These are phyloP conservation scores for Pythium brachiatum DNA, from an alignment of 352 stramenopile genomes.

Conservation along the genomic window DNA sequence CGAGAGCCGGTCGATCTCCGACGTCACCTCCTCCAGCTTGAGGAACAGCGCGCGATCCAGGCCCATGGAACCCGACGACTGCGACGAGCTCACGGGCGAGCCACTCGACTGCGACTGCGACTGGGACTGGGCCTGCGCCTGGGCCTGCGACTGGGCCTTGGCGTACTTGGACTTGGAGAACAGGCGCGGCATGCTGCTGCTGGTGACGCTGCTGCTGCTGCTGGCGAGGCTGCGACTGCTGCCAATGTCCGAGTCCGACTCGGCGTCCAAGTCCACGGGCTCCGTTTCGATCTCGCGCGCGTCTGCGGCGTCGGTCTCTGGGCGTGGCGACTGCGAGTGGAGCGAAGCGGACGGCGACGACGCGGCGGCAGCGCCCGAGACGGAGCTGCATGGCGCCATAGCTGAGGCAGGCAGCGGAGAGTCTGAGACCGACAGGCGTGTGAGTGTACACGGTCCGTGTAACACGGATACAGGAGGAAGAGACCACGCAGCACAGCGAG, in stretches of 20 bases:
- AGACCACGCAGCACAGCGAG: too few species aligned
- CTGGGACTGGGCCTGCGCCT: not conserved
- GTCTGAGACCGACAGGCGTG: not conserved
- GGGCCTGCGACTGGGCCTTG: not conserved
- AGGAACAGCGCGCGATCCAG: constrained; percentile 60
- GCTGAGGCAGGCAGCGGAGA: too few species aligned
- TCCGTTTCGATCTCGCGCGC: constrained; percentile 8
- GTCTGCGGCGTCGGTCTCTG: too few species aligned
- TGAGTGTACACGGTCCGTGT: not conserved
- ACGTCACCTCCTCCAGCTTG: constrained; percentile 53
- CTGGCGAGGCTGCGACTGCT: not conserved
- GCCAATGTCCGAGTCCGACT: not conserved
- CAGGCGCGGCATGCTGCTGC: not conserved
- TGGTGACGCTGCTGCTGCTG: not conserved
- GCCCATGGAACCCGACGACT: constrained; percentile 11
- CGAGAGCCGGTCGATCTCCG: constrained; percentile 39
- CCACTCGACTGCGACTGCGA: not conserved
- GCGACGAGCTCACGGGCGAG: constrained; percentile 1
- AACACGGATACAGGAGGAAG: not conserved
- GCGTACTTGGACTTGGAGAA: constrained; percentile 1
- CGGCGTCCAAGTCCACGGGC: not conserved
- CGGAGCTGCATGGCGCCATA: constrained; percentile 6
- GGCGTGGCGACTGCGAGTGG: too few species aligned
- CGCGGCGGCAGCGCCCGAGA: too few species aligned
- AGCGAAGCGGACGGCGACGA: constrained; percentile 1